A percentile compares a stretch with the other conserved stretches of the same genome.
phyloP scores from a whole-genome alignment of 352 stramenopile genomes.

The Phytophthora agathidicida region DNA sequence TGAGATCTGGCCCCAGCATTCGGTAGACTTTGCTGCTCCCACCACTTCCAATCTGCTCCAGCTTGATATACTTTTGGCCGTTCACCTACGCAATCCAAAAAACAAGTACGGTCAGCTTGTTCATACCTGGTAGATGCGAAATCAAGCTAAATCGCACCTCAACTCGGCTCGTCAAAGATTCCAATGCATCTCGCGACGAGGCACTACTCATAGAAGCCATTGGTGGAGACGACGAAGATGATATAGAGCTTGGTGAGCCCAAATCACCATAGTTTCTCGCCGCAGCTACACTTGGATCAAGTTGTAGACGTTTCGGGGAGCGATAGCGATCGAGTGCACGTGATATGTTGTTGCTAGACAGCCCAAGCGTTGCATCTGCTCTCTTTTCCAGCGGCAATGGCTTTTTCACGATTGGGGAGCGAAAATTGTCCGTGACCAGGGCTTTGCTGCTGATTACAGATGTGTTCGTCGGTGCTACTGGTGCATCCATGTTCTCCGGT shows the following conservation, averaged over 20 bases:
- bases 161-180: constrained; percentile 64
- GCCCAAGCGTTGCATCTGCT: neutral
- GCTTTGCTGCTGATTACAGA: constrained; percentile 1
- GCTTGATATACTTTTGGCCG: constrained; percentile 92
- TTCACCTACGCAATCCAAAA: constrained; percentile 73
- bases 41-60: constrained; percentile 97
- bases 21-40: constrained; percentile 98
- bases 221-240: constrained; percentile 60
- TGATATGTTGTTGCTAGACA: constrained; percentile 3
- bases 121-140: neutral
- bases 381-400: constrained; percentile 17
- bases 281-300: constrained; percentile 25
- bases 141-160: constrained; percentile 34
- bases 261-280: constrained; percentile 36
- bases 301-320: constrained; percentile 56
- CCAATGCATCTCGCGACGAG: constrained; percentile 48
- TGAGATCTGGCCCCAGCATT: constrained; percentile 92
- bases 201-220: constrained; percentile 35
- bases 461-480: neutral
- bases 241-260: constrained; percentile 58
- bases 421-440: neutral
- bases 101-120: neutral
- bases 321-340: constrained; percentile 39
- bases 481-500: neutral
- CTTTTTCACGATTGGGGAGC: constrained; percentile 13